Evolutionary conservation across 2,329 filamentous ascomycete species (phyloP), one percentile per base, ranked within the genome.

Genomic region (Didymella arachidicola): DNA sequence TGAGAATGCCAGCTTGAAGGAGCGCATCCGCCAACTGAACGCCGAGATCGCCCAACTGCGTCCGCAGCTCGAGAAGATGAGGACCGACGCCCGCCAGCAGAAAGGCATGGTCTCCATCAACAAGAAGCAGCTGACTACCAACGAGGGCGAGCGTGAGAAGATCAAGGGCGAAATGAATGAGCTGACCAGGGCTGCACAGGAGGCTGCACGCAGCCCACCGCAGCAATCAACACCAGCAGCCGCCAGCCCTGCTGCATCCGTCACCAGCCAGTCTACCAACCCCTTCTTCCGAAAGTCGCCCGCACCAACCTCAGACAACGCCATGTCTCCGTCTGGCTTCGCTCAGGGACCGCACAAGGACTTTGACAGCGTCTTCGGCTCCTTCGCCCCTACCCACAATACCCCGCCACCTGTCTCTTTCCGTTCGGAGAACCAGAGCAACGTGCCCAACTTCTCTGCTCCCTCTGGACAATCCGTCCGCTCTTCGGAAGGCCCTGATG

Each of bases 31-130:
- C 30, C 84, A 88, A 51, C 85, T 92, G 41, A 99, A 97, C 71
- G 84, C 86, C 12, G 92, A 96, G 77, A 89, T 97, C 67, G 84
- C 87, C 18, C 89, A 93, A 77, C 81, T 98, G 39, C 96, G 93
- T 77, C 93, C 93, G 30, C 89, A 94, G 66, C 87, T 99, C 51
- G 95, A 99, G 76, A 98, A 97, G 81, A 84, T 96, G 69, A 93
- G 91, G 75, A 92, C 90, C 12, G 93, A 97, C 68, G 93, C 93
- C 26, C 88, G 95, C 41, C 95, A 98, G 77, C 93, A 98, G 73
- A 98, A 96, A 80, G 95, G 95, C 18, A 83, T 98, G 65, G 94
- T 96, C 29, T 93, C 95, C 42, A 99, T 99, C 80, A 97, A 97
- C 80, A 98, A 96, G 83, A 99, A 99, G 81, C 95, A 99, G 79